Evolutionary conservation across 306 rosid genomes (phyloP).

Genomic region (Cicer judaicum): DNA sequence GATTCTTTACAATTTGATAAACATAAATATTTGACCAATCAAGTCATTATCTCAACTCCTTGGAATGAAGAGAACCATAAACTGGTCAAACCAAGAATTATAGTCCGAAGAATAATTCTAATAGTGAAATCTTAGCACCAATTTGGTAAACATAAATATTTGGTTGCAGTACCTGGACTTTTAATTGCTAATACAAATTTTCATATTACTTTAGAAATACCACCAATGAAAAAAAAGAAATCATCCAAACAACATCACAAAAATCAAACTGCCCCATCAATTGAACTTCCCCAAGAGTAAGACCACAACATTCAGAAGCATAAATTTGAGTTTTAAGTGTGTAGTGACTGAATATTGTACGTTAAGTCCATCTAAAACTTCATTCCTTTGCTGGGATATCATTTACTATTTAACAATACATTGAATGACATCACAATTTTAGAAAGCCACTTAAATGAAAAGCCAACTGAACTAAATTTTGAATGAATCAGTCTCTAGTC

Average conservation of each 20-base stretch:
- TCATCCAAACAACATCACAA: background rate
- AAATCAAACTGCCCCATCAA: background rate
- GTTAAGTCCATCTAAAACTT: slow-evolving; percentile 4
- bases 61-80: no score
- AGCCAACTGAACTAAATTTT: background rate
- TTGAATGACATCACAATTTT: background rate
- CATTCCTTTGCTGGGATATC: background rate
- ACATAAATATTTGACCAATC: no score
- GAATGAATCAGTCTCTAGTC: slow-evolving; percentile 11
- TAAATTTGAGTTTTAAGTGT: slow-evolving; percentile 2
- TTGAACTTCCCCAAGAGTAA: background rate
- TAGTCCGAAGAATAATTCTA: background rate
- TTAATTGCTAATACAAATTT: background rate
- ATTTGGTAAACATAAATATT: background rate
- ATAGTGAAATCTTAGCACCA: background rate
- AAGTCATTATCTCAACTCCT: no score
- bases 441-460: slow-evolving; percentile 6
- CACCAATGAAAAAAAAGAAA: background rate
- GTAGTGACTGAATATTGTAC: background rate
- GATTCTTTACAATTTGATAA: no score
- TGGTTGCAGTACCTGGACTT: background rate
- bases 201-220: background rate
- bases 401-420: background rate
- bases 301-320: background rate
- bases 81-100: no score